Percentiles rank a stretch among this genome's conserved stretches.
phyloP scores from a whole-genome alignment of 1,284 basidiomycete genomes.

The Fomitopsis palustris region DNA sequence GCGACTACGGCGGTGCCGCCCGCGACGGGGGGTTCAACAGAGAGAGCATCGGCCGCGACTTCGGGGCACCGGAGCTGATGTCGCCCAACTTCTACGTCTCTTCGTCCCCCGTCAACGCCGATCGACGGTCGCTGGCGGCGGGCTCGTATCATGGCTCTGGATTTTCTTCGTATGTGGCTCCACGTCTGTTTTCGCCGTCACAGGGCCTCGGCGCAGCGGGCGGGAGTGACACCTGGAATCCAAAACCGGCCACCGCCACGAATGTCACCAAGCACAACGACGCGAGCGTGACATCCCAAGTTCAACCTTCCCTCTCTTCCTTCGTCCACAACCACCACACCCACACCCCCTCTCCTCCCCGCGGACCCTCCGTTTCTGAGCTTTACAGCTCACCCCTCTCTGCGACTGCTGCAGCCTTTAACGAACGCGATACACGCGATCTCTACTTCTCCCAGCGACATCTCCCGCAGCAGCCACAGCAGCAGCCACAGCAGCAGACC shows the following conservation, averaged over 20 bases:
- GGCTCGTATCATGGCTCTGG: constrained; percentile 14
- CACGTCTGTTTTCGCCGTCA: constrained; percentile 18
- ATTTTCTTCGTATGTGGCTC: constrained; percentile 20
- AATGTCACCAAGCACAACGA: constrained; percentile 16
- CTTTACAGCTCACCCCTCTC: constrained; percentile 22
- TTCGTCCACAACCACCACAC: constrained; percentile 25
- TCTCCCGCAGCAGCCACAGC: constrained; percentile 21
- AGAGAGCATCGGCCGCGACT: constrained; percentile 1
- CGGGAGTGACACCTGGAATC: constrained; percentile 15
- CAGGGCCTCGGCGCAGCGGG: constrained; percentile 19
- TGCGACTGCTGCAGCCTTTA: constrained; percentile 18
- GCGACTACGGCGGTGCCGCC: constrained; percentile 17
- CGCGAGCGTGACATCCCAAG: constrained; percentile 22
- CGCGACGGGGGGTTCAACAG: not conserved
- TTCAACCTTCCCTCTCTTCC: constrained; percentile 21
- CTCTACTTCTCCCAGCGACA: constrained; percentile 21
- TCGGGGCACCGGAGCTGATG: constrained; percentile 10
- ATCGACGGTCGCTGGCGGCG: constrained; percentile 20
- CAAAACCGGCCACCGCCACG: constrained; percentile 18
- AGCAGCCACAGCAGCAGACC: constrained; percentile 10
- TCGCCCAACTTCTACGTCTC: constrained; percentile 16
- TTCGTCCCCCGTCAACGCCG: constrained; percentile 17
- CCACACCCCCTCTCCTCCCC: constrained; percentile 25
- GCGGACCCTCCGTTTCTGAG: constrained; percentile 24
- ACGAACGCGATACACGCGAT: constrained; percentile 27